Evolutionary conservation across 108 stramenopile species (phyloP), one percentile per base, ranked within the genome.

Genomic region (Ochromonas danica): DNA sequence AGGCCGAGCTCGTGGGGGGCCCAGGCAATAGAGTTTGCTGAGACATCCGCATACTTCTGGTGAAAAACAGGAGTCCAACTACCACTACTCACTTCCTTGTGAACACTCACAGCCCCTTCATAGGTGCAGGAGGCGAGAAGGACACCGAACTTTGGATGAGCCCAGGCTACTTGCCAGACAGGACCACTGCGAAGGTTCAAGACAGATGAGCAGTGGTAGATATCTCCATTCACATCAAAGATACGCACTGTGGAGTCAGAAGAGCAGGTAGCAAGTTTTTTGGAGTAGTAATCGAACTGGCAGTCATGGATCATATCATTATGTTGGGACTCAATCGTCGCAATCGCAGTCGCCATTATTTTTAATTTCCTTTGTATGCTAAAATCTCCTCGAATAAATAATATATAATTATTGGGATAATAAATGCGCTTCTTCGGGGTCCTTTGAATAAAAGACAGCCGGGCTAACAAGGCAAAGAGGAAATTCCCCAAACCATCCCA

Each of bases 281-380:
- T 91, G 33, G 94, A 93, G 84, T 97, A 97, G 79, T 93, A 95
- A 87, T 97, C 94, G 79, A 95, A 78, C 80, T 93, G 92, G 36
- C 91, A 89, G 85, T 97, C 96, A 70, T 97, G 96, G 30, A 97
- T 91, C 86, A 93, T 86, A 80, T 97, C 96, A 81, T 92, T 93
- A 75, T 97, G 96, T 84, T 94, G 92, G 0, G 96, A 94, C 62
- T 95, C 94, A 3, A 97, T 83, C 22, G 79, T 65, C 30, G 83
- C 71, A 3, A 85, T 10, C 3, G 41, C 22, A 0, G 82, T 22
- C 39, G 79, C 36, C 72, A 75, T 75, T 28, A 14, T 60, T 67
- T 10, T 22, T 57, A 22, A 57, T 57, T n/a, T n/a, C n/a, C n/a
- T n/a, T n/a, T n/a, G n/a, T n/a, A n/a, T n/a, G n/a, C n/a, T n/a